Evolutionary conservation across 768 basidiomycete genomes (phyloP), one percentile per base, ranked within the genome.

Genomic region (Boletus insuetus): DNA sequence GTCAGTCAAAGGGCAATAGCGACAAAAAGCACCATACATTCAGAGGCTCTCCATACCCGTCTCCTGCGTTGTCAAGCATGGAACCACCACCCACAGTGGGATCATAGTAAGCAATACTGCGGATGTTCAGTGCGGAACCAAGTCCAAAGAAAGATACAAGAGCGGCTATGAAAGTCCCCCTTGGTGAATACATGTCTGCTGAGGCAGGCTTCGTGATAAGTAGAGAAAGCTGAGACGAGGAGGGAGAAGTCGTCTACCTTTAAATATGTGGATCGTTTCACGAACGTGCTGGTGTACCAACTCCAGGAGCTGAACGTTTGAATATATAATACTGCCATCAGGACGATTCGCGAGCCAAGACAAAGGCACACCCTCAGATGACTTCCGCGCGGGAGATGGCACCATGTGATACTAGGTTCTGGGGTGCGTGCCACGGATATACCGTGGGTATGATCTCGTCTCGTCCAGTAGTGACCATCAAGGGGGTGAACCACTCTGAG

Each of bases 71-170:
- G 53, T 76, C 69, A n/a, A 80, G 72, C 73, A 73, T 69, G 10
- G 80, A 78, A 10, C 79, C 78, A n/a, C 77, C 77, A 10, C 56
- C 59, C 1, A 17, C n/a, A 3, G 63, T 55, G 3, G 79, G 78
- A 42, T 71, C 42, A 40, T 71, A 68, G 64, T 72, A 80, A 26
- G 64, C 73, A 6, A 66, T 64, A 3, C 46, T 51, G 6, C 54
- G 41, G 9, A 46, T n/a, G 10, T 52, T 20, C 31, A 54, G 35
- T 22, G 55, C 38, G 7, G 32, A 51, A 26, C 46, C 20, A 14
- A 61, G 29, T 47, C 41, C 44, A 12, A 55, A 44, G 46, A 51
- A 37, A 42, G 49, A 44, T 9, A n/a, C 3, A 9, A 64, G 9
- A 4, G 37, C 17, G n/a, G 8, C 40, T 14, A 22, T 9, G 24